Conservation (phyloP, 169 alveolate genomes). For the Cryptosporidium parvum region DNA sequence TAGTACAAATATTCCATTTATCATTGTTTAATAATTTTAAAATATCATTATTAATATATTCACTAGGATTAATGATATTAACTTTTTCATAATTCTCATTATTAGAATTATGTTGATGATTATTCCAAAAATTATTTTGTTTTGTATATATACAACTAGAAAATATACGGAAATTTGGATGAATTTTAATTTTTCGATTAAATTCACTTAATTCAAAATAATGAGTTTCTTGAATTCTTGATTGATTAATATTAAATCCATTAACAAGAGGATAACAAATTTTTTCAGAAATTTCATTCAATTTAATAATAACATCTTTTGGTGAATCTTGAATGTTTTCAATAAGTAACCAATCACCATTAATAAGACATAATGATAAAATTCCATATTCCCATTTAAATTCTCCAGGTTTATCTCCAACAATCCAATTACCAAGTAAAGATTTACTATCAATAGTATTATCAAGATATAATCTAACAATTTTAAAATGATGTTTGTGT, state of each 20-base stretch:
- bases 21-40: not conserved
- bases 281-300: conserved; percentile 81
- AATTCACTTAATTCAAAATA: conserved; percentile 52
- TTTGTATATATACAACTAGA: conserved; percentile 12
- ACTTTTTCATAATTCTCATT: conserved; percentile 46
- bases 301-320: conserved; percentile 79
- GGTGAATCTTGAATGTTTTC: conserved; percentile 84
- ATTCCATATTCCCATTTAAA: conserved; percentile 86
- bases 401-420: conserved; percentile 83
- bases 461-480: conserved; percentile 82
- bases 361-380: conserved; percentile 82
- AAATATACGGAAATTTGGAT: conserved; percentile 47
- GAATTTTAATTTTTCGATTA: conserved; percentile 8
- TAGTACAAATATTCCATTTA: conserved; percentile 17
- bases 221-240: conserved; percentile 27
- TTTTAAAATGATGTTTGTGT: conserved; percentile 15
- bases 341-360: conserved; percentile 86
- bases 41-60: not conserved
- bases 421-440: conserved; percentile 85
- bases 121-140: conserved; percentile 15
- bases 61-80: not conserved
- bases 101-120: not conserved
- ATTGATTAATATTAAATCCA: conserved; percentile 79
- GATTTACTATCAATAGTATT: conserved; percentile 85
- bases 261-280: conserved; percentile 80